A percentile compares a stretch with the other conserved stretches of the same genome.
Evolutionary conservation across 208 protist genomes (phyloP).

Genomic region (Crithidia expoeki): DNA sequence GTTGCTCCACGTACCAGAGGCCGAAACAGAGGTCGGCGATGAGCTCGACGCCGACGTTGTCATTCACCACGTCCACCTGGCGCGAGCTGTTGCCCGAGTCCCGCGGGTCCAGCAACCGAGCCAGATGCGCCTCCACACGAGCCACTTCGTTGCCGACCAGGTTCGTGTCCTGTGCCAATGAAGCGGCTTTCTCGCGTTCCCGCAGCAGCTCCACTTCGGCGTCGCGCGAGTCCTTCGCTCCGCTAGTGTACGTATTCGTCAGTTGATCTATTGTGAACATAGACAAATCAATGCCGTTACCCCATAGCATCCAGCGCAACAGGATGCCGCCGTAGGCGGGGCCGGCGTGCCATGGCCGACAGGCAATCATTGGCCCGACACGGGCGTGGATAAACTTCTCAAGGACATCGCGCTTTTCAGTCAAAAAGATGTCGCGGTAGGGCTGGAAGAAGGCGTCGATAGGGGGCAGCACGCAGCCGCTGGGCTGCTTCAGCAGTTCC

Average conservation of each 20-base stretch:
- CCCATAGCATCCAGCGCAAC: slow-evolving; percentile 88
- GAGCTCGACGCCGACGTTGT: slow-evolving; percentile 88
- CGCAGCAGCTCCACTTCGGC: slow-evolving; percentile 33
- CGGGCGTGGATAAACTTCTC: slow-evolving; percentile 59
- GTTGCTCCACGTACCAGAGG: slow-evolving; percentile 73
- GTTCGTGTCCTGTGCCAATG: slow-evolving; percentile 46
- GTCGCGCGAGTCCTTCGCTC: neutral
- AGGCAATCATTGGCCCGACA: slow-evolving; percentile 82
- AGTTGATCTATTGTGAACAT: slow-evolving; percentile 90
- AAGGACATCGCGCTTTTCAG: slow-evolving; percentile 74
- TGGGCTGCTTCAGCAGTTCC: slow-evolving; percentile 27
- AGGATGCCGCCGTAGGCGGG: slow-evolving; percentile 55
- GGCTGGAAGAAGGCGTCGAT: slow-evolving; percentile 42
- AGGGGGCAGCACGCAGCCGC: slow-evolving; percentile 23
- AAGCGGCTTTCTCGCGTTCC: slow-evolving; percentile 38
- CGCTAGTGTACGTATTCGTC: slow-evolving; percentile 24
- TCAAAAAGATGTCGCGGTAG: slow-evolving; percentile 79
- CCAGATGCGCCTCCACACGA: slow-evolving; percentile 45
- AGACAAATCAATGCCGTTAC: slow-evolving; percentile 84
- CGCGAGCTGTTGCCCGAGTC: slow-evolving; percentile 19
- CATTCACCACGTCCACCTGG: slow-evolving; percentile 84
- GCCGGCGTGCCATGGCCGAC: slow-evolving; percentile 59
- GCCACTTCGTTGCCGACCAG: slow-evolving; percentile 73
- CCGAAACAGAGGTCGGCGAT: slow-evolving; percentile 78
- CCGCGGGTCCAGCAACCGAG: slow-evolving; percentile 31